Percentiles rank a stretch among this genome's conserved stretches.
These are phyloP conservation scores for Sugiyamaella paludigena DNA, from an alignment of 1,139 yeast genomes.

Conservation along the genomic window DNA sequence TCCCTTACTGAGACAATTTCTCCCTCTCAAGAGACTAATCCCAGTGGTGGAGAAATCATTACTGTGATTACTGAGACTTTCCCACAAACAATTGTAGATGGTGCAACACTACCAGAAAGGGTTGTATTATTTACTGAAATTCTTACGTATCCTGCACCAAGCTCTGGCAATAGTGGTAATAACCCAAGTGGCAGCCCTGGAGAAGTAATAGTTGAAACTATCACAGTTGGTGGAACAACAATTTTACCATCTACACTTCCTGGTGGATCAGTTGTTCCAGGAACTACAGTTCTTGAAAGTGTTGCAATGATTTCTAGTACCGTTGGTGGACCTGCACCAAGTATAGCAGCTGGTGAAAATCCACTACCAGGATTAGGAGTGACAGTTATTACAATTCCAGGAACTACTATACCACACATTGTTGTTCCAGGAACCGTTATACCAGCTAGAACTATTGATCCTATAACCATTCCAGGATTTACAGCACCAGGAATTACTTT, in stretches of 20 bases:
- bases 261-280: constrained; percentile 18
- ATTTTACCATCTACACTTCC: constrained; percentile 15
- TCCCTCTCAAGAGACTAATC: constrained; percentile 12
- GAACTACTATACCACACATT: constrained; percentile 21
- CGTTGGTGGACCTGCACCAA: not conserved
- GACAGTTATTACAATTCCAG: constrained; percentile 25
- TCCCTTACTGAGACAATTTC: constrained; percentile 21
- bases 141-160: too few relatives aligned
- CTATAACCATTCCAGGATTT: constrained; percentile 19
- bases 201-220: constrained; percentile 18
- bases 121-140: not conserved
- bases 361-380: constrained; percentile 5
- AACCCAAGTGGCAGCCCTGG: too few relatives aligned
- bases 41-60: constrained; percentile 1
- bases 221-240: constrained; percentile 23
- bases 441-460: constrained; percentile 18
- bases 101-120: too few relatives aligned
- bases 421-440: constrained; percentile 24
- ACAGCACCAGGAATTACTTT: constrained; percentile 20
- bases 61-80: constrained; percentile 14
- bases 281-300: constrained; percentile 18
- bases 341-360: not conserved
- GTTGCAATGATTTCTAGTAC: constrained; percentile 17
- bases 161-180: too few relatives aligned
- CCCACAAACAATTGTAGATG: constrained; percentile 8